phyloP scores from a whole-genome alignment of 2,329 filamentous ascomycete species.

The Penicillium sp. region DNA sequence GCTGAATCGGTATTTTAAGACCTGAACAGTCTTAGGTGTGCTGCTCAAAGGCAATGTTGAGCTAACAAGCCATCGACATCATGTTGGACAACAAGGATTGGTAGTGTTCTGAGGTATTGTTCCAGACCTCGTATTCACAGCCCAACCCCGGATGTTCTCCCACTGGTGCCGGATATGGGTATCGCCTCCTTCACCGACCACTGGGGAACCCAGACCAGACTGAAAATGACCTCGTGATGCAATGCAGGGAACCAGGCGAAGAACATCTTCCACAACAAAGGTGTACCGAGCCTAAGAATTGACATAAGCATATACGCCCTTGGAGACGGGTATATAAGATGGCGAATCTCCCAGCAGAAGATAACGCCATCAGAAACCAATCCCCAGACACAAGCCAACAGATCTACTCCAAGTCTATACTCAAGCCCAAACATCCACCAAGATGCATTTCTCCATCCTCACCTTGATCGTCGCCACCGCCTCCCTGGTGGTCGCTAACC shows the following conservation, averaged over 20 bases:
- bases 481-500: conserved; percentile 20
- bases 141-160: background rate
- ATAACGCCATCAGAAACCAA: conserved; percentile 3
- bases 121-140: conserved; percentile 28
- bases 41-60: background rate
- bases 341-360: background rate
- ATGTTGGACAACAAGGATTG: conserved; percentile 10
- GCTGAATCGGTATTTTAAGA: background rate
- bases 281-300: background rate
- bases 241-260: background rate
- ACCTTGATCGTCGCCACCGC: conserved; percentile 25
- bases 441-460: conserved; percentile 29
- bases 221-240: background rate
- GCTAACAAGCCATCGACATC: conserved; percentile 7
- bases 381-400: background rate
- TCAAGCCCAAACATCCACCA: conserved; percentile 16
- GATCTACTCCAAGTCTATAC: background rate
- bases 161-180: background rate
- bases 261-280: background rate
- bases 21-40: background rate
- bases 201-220: background rate
- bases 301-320: background rate
- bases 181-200: background rate
- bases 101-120: conserved; percentile 14
- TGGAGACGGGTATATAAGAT: conserved; percentile 3